phyloP scores from a whole-genome alignment of 768 basidiomycete genomes.

The Leccinum rimulosum region DNA sequence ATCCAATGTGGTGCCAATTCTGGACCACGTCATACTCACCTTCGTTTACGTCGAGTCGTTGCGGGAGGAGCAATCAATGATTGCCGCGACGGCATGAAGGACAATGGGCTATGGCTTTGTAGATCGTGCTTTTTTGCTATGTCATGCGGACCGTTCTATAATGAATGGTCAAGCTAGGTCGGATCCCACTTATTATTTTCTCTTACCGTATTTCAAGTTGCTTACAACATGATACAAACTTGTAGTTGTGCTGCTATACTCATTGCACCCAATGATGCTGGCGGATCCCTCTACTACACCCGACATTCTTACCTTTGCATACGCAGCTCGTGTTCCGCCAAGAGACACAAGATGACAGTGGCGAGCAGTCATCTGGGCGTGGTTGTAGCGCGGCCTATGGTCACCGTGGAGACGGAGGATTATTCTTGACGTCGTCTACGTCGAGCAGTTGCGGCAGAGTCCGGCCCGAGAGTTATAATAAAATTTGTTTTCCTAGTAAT shows the following conservation, averaged over 20 bases:
- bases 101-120: too few relatives aligned
- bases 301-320: not conserved
- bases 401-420: not conserved
- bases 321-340: slow-evolving; percentile 1
- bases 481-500: too few relatives aligned
- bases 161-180: too few relatives aligned
- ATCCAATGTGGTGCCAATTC: slow-evolving; percentile 12
- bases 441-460: not conserved
- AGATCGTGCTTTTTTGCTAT: too few relatives aligned
- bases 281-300: not conserved
- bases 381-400: slow-evolving; percentile 1
- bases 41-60: slow-evolving; percentile 23
- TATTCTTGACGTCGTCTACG: slow-evolving; percentile 5
- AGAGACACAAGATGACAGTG: slow-evolving; percentile 3
- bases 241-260: too few relatives aligned
- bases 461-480: too few relatives aligned
- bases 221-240: too few relatives aligned
- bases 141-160: too few relatives aligned
- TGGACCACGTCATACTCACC: slow-evolving; percentile 29
- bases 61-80: slow-evolving; percentile 3
- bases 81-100: too few relatives aligned
- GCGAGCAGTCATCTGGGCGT: not conserved
- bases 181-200: too few relatives aligned
- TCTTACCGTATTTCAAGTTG: too few relatives aligned
- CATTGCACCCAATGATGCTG: not conserved